Evolutionary conservation across 345 rosid species (phyloP).

Genomic region (Arabidopsis suecica): DNA sequence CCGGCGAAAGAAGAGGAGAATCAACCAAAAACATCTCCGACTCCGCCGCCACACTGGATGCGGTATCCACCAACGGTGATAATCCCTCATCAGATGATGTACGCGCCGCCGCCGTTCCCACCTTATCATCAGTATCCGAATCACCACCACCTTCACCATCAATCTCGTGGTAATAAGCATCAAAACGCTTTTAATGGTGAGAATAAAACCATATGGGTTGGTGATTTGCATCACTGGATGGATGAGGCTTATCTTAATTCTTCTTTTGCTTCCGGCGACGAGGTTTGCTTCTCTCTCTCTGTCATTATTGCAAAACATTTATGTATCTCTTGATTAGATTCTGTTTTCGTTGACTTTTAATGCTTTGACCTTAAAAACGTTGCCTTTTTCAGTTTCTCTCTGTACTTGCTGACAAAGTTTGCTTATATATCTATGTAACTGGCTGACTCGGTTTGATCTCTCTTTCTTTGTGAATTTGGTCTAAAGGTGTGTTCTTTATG

Average conservation of each 20-base stretch:
- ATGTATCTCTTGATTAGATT: constrained; percentile 8
- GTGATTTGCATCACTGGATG: constrained; percentile 98
- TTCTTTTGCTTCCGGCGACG: constrained; percentile 76
- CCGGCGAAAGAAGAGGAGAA: constrained; percentile 10
- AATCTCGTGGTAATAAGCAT: constrained; percentile 34
- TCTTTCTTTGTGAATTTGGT: background rate
- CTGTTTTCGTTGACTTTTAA: constrained; percentile 11
- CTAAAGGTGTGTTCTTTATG: background rate
- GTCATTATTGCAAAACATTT: background rate
- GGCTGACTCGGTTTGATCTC: background rate
- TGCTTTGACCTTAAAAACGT: background rate
- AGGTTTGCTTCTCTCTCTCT: constrained; percentile 52
- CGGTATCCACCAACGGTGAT: constrained; percentile 79
- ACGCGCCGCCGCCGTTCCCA: constrained; percentile 58
- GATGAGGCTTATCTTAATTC: constrained; percentile 83
- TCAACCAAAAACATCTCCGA: constrained; percentile 40
- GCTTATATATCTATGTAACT: too few relatives aligned
- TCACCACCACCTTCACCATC: constrained; percentile 42
- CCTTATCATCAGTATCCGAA: constrained; percentile 55
- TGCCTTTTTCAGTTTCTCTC: background rate
- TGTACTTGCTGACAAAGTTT: background rate
- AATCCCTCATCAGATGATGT: constrained; percentile 77
- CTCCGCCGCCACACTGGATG: constrained; percentile 42
- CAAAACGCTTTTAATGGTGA: constrained; percentile 61
- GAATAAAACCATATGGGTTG: constrained; percentile 87